Evolutionary conservation across 2,329 filamentous ascomycete genomes (phyloP), one percentile per base, ranked within the genome.

Genomic region (Penicillium sp.): DNA sequence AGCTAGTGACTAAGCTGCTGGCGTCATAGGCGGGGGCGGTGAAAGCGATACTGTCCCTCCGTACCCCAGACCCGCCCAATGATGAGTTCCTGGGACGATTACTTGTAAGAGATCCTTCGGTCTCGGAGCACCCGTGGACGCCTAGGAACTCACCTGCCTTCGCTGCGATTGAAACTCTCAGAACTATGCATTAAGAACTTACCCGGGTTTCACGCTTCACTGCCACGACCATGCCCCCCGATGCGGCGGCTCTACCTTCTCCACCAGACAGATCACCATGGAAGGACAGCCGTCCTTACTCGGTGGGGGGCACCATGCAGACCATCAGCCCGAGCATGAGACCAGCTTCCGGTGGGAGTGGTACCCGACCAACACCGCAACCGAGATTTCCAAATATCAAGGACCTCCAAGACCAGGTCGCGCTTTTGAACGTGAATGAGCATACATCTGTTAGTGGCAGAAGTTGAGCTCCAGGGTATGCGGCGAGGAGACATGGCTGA

Each of bases 331-430:
- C 57, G 51, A 51, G 51, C 44, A 59, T 51, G 49, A 57, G 60
- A 53, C 53, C 54, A 25, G 52, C 49, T 48, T 51, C 54, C 25
- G 55, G 61, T 57, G 50, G 55, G 36, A 64, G 60, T 52, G 60
- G 53, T 50, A 49, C 54, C 41, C 47, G 52, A 27, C 39, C 51
- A 51, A 48, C 47, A 40, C 50, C 51, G 47, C 59, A 55, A 50
- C 60, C 63, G 29, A 57, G 59, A 40, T 69, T 65, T 43, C 67
- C 66, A 9, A 66, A 69, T 55, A 68, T 70, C 39, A 70, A 69
- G 47, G 67, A 69, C 51, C 63, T 70, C 36, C 67, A 70, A 46
- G 67, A 70, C 48, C 57, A 70, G 52, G 67, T 67, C 33, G 61
- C 66, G 18, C 51, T 57, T 11, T 55, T 68, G 42, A 60, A 63